Evolutionary conservation across 2,329 filamentous ascomycete genomes (phyloP), one percentile per base, ranked within the genome.

Genomic region (Diplodia corticola): DNA sequence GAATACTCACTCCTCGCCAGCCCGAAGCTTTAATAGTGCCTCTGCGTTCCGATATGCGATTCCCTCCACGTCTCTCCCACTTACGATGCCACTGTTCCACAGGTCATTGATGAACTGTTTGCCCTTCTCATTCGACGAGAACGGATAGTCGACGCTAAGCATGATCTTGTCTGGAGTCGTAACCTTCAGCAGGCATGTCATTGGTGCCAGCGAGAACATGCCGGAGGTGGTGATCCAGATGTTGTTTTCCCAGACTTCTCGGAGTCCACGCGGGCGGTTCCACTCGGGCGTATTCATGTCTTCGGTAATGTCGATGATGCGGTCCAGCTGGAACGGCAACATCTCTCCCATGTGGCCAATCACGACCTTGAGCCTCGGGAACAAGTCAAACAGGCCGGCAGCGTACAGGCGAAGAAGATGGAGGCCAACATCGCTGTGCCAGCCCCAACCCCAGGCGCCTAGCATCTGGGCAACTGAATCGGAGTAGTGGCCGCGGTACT

Each of bases 1-100:
- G 22, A 44, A 15, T 22, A 65, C 63, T 57, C 46, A 65, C 63
- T 65, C 63, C 35, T 65, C 26, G n/a, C 51, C 35, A 15, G 63
- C 51, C 22, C 24, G 44, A 28, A 65, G 22, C 28, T 64, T 40
- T 30, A 73, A 64, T 28, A 75, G 20, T 17, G 63, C 59, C 70
- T 84, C 81, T 4, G 84, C 83, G 74, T 87, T 87, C 67, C 75
- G 75, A 73, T 80, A 83, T 0, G 78, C 80, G 69, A 87, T 81
- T 49, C 73, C 76, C 53, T 83, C 80, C 69, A 85, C 78, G 64
- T 85, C 80, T 59, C 84, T 80, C 33, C 77, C 73, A 0, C 72
- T 80, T 35, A 88, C 77, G 69, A 87, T 70, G 0, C 81, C 82
- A 68, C 84, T 85, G 51, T 77, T 71, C 65, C 78, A 76, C 49